These are phyloP conservation scores for Aquilaria sinensis DNA, from an alignment of 345 rosid genomes.

Conservation along the genomic window DNA sequence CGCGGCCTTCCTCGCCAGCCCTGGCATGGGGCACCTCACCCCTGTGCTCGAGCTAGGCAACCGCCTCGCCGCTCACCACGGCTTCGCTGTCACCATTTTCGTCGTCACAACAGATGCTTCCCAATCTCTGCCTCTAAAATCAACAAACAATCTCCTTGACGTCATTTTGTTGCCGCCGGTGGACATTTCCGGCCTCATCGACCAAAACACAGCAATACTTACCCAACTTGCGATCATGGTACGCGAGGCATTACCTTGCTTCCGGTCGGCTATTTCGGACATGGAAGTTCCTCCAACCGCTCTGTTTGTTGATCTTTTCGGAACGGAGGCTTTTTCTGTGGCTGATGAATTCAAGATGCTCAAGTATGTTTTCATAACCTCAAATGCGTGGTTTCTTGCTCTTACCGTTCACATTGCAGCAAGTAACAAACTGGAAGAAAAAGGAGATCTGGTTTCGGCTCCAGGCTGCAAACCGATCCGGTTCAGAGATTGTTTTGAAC, in stretches of 20 bases:
- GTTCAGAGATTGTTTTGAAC: constrained; percentile 34
- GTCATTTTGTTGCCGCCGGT: constrained; percentile 32
- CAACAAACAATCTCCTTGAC: constrained; percentile 17
- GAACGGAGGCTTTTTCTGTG: constrained; percentile 39
- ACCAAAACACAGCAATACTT: constrained; percentile 21
- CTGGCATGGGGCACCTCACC: constrained; percentile 69
- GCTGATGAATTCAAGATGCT: constrained; percentile 41
- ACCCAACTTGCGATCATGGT: constrained; percentile 28
- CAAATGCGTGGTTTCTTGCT: constrained; percentile 59
- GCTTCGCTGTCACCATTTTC: constrained; percentile 39
- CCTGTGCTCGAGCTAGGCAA: constrained; percentile 57
- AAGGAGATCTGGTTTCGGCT: constrained; percentile 23
- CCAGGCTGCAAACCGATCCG: constrained; percentile 56
- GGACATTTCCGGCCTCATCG: constrained; percentile 24
- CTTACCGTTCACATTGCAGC: constrained; percentile 31
- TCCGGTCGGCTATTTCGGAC: constrained; percentile 34
- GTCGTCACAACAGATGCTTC: constrained; percentile 30
- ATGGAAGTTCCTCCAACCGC: constrained; percentile 34
- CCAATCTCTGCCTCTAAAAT: constrained; percentile 20
- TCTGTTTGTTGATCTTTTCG: constrained; percentile 47
- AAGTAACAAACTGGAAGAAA: constrained; percentile 19
- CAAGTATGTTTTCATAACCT: constrained; percentile 36
- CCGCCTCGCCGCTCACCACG: constrained; percentile 32
- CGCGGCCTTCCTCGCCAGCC: constrained; percentile 50
- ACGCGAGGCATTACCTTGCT: constrained; percentile 32